Percentiles rank a stretch among this genome's conserved stretches.
Evolutionary conservation across 2,329 filamentous ascomycete genomes (phyloP).

Genomic region (Ophiocordyceps camponoti-leonardi): DNA sequence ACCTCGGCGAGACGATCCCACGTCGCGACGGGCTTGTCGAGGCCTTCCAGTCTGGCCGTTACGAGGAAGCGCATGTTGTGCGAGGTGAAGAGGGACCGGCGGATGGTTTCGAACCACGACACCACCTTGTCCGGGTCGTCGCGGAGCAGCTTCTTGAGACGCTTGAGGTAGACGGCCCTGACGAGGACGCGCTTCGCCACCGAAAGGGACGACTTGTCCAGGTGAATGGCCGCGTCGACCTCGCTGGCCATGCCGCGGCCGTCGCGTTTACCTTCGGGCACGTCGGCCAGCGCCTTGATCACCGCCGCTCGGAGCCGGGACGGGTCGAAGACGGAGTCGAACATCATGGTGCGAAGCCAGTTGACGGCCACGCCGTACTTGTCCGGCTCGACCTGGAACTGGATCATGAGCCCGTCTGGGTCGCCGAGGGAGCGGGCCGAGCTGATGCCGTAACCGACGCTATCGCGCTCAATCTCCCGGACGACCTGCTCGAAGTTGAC

Average conservation of each 20-base stretch:
- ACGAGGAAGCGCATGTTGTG: slow-evolving; percentile 77
- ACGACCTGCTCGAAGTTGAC: slow-evolving; percentile 87
- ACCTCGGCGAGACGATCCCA: slow-evolving; percentile 44
- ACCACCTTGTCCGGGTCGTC: slow-evolving; percentile 62
- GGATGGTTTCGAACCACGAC: slow-evolving; percentile 58
- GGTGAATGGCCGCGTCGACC: slow-evolving; percentile 63
- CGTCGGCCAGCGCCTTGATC: slow-evolving; percentile 73
- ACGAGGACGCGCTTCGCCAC: slow-evolving; percentile 71
- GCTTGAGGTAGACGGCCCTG: slow-evolving; percentile 72
- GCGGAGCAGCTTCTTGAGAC: slow-evolving; percentile 64
- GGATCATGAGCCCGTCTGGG: slow-evolving; percentile 63
- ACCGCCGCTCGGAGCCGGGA: slow-evolving; percentile 44
- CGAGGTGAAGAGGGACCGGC: slow-evolving; percentile 60
- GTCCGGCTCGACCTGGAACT: slow-evolving; percentile 72
- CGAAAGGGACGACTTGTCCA: slow-evolving; percentile 56
- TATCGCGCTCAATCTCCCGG: slow-evolving; percentile 78
- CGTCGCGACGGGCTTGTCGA: slow-evolving; percentile 57
- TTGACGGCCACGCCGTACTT: slow-evolving; percentile 71
- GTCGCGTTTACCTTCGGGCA: slow-evolving; percentile 81
- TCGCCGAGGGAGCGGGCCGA: slow-evolving; percentile 55
- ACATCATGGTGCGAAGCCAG: slow-evolving; percentile 77
- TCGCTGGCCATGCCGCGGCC: slow-evolving; percentile 51
- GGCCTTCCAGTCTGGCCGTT: slow-evolving; percentile 59
- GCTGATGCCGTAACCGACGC: slow-evolving; percentile 64
- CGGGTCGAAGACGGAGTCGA: slow-evolving; percentile 74